Percentiles rank a stretch among this genome's conserved stretches.
These are phyloP conservation scores for Fusarium sp. DNA, from an alignment of 2,329 filamentous ascomycete species.

Conservation along the genomic window DNA sequence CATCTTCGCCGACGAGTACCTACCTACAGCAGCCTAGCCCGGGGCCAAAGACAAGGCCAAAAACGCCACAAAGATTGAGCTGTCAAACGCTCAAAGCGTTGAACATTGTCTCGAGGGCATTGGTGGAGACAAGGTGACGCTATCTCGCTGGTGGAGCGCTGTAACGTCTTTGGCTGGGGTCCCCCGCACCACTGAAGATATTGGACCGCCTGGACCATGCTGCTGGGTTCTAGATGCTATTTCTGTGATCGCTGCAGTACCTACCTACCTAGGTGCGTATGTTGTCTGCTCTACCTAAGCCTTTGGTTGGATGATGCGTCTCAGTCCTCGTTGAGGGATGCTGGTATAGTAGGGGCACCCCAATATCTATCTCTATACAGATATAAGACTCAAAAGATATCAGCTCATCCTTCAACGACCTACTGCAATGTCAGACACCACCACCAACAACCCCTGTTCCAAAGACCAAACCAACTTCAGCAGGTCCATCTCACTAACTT, in stretches of 20 bases:
- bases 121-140: slow-evolving; percentile 33
- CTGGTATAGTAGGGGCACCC: not conserved
- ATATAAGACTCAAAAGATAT: slow-evolving; percentile 1
- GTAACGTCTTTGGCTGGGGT: slow-evolving; percentile 23
- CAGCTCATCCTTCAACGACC: no score
- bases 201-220: slow-evolving; percentile 14
- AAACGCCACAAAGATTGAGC: slow-evolving; percentile 30
- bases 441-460: slow-evolving; percentile 25
- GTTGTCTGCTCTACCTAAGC: not conserved
- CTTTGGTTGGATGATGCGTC: not conserved
- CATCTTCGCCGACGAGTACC: slow-evolving; percentile 2
- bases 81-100: slow-evolving; percentile 39
- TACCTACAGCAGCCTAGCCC: not conserved
- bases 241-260: no score
- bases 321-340: not conserved
- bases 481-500: slow-evolving; percentile 33
- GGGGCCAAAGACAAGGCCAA: not conserved
- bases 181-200: slow-evolving; percentile 28
- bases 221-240: slow-evolving; percentile 16
- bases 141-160: slow-evolving; percentile 32
- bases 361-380: not conserved
- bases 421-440: not conserved
- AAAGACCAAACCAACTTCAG: slow-evolving; percentile 22
- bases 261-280: no score
- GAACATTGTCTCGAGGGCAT: slow-evolving; percentile 18